Evolutionary conservation across 2,329 filamentous ascomycete species (phyloP), one percentile per base, ranked within the genome.

Genomic region (Aspergillus melleus): DNA sequence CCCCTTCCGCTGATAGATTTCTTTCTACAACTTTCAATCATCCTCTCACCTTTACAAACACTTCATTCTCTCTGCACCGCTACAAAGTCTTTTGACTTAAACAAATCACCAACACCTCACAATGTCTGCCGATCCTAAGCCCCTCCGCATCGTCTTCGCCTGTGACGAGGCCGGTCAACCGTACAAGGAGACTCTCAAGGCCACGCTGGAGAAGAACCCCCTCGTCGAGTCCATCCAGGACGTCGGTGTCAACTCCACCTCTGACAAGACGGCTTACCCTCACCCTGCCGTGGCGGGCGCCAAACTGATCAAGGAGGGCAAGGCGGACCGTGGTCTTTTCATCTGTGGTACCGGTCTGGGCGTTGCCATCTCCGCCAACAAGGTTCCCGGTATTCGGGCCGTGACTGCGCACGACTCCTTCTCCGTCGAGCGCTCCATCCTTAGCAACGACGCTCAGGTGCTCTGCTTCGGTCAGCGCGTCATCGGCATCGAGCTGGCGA

Each of bases 321-420:
- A 80, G 69, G 89, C 85, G 55, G 91, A 96, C 77, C 88, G 91
- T 55, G 91, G 90, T 0, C 81, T 96, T 42, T 76, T 77, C 65
- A 91, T 96, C 79, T 96, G 91, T 78, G 91, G 92, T 2, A 96
- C 92, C 0, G 92, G 92, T 0, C 84, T 96, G 8, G 92, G 92
- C 20, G 92, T 96, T 8, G 91, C 92, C 68, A 96, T 96, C 72
- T 80, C 86, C n/a, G 92, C 92, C 66, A 96, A 96, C 83, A 96
- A 96, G 76, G 87, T 96, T 64, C 88, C 87, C 58, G 91, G 91
- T 6, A 86, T 96, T 62, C 83, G 91, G 24, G 92, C 92, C n/a
- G 92, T 96, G 19, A 96, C 91, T 5, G 92, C 92, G 1, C 92
- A 96, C 74, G 92, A 96, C 73, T 88, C 87, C 66, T 96, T 93